Evolutionary conservation across 176 grass and related monocot species (phyloP).

Genomic region (Typha latifolia): DNA sequence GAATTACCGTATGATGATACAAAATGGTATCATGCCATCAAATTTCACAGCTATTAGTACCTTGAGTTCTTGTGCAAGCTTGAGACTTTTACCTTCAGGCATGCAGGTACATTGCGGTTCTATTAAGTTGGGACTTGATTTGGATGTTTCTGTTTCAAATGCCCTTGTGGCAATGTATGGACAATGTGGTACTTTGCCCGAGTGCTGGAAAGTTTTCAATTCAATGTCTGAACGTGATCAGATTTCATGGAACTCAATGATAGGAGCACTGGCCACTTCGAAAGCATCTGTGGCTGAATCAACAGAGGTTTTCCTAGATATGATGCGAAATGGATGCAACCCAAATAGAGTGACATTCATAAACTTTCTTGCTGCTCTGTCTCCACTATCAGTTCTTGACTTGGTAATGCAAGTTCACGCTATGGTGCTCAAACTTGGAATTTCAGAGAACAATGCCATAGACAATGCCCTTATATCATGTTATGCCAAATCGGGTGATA

Average conservation of each 20-base stretch:
- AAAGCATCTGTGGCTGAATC: slow-evolving; percentile 30
- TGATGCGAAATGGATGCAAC: slow-evolving; percentile 43
- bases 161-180: slow-evolving; percentile 72
- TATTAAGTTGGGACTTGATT: slow-evolving; percentile 58
- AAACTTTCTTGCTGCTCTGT: slow-evolving; percentile 52
- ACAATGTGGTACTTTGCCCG: slow-evolving; percentile 41
- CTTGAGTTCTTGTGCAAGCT: slow-evolving; percentile 66
- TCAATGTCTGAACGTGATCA: slow-evolving; percentile 46
- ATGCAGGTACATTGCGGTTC: slow-evolving; percentile 50
- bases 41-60: slow-evolving; percentile 56
- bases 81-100: slow-evolving; percentile 43
- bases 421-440: slow-evolving; percentile 52
- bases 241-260: slow-evolving; percentile 78
- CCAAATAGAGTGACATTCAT: slow-evolving; percentile 76
- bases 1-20: slow-evolving; percentile 48
- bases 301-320: slow-evolving; percentile 42
- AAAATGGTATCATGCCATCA: slow-evolving; percentile 36
- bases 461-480: slow-evolving; percentile 70
- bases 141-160: slow-evolving; percentile 70
- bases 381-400: slow-evolving; percentile 42
- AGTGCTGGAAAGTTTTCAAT: slow-evolving; percentile 61
- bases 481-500: slow-evolving; percentile 69
- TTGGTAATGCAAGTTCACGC: slow-evolving; percentile 60
- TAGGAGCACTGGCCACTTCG: slow-evolving; percentile 48
- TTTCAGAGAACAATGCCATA: slow-evolving; percentile 40